Conservation (phyloP, 495 filamentous ascomycete genomes). For the Aspergillus cristatus region DNA sequence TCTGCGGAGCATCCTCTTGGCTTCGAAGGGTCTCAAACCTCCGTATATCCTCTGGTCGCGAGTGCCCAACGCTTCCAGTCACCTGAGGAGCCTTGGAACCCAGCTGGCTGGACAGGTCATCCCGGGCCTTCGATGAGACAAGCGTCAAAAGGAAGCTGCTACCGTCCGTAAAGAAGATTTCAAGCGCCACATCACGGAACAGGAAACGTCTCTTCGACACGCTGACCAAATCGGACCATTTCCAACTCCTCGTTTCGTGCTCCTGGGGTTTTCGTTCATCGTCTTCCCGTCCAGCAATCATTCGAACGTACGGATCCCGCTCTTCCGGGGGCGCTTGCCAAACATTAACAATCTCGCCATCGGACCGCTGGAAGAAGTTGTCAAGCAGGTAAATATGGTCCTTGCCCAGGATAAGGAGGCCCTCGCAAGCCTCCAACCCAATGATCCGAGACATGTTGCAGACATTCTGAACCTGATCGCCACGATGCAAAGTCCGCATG, state of each 20-base stretch:
- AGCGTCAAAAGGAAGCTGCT: conserved; percentile 88
- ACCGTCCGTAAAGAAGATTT: conserved; percentile 94
- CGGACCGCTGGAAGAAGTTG: conserved; percentile 84
- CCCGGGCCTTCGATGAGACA: conserved; percentile 58
- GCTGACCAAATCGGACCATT: conserved; percentile 87
- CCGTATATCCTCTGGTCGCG: conserved; percentile 66
- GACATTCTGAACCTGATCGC: conserved; percentile 86
- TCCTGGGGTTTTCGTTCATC: conserved; percentile 52
- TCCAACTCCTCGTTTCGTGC: conserved; percentile 82
- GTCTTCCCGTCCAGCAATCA: conserved; percentile 74
- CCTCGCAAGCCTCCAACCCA: conserved; percentile 85
- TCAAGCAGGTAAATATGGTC: conserved; percentile 88
- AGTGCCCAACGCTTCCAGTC: conserved; percentile 40
- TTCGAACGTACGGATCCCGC: conserved; percentile 87
- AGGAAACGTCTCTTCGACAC: conserved; percentile 95
- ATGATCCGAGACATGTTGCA: conserved; percentile 93
- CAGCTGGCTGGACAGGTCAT: conserved; percentile 69
- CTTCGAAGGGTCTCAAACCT: conserved; percentile 75
- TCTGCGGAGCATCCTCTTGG: conserved; percentile 71
- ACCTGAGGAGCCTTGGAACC: conserved; percentile 71
- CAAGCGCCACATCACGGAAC: conserved; percentile 89
- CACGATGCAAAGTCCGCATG: conserved; percentile 84
- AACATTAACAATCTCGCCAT: conserved; percentile 93
- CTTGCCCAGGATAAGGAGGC: conserved; percentile 88
- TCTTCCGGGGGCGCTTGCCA: conserved; percentile 89